phyloP scores from a whole-genome alignment of 306 rosid species.

The Malus sylvestris region DNA sequence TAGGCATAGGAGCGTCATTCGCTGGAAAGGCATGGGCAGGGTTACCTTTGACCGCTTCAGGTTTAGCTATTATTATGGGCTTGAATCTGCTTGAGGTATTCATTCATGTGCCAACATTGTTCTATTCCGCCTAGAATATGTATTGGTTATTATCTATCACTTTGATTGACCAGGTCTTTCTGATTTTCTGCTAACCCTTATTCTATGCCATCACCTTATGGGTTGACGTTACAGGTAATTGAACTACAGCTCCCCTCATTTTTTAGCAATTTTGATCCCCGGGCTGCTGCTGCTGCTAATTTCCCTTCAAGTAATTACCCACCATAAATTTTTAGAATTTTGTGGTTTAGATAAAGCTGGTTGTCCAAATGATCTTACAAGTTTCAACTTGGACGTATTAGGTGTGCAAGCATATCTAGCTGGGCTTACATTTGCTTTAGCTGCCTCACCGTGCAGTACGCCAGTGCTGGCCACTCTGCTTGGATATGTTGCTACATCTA shows the following conservation, averaged over 20 bases:
- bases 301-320: conserved; percentile 72
- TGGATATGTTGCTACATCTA: conserved; percentile 91
- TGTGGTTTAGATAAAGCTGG: background rate
- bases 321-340: background rate
- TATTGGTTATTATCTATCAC: background rate
- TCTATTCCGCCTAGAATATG: background rate
- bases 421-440: conserved; percentile 94
- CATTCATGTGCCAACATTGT: background rate
- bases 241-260: conserved; percentile 83
- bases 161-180: conserved; percentile 1
- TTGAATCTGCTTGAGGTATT: conserved; percentile 85
- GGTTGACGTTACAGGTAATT: conserved; percentile 46
- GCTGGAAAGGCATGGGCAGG: conserved; percentile 99
- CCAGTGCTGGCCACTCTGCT: conserved; percentile 81
- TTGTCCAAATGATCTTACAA: conserved; percentile 3
- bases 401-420: conserved; percentile 96
- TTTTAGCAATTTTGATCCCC: conserved; percentile 82
- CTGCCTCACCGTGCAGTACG: conserved; percentile 96
- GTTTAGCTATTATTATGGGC: conserved; percentile 89
- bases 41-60: conserved; percentile 88
- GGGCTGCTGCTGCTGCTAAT: conserved; percentile 67
- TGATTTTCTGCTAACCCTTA: background rate
- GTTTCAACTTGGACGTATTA: conserved; percentile 22
- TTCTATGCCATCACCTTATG: background rate
- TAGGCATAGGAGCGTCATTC: conserved; percentile 85